These are phyloP conservation scores for Symmetrospora coprosmae DNA, from an alignment of 768 basidiomycete species.

Conservation along the genomic window DNA sequence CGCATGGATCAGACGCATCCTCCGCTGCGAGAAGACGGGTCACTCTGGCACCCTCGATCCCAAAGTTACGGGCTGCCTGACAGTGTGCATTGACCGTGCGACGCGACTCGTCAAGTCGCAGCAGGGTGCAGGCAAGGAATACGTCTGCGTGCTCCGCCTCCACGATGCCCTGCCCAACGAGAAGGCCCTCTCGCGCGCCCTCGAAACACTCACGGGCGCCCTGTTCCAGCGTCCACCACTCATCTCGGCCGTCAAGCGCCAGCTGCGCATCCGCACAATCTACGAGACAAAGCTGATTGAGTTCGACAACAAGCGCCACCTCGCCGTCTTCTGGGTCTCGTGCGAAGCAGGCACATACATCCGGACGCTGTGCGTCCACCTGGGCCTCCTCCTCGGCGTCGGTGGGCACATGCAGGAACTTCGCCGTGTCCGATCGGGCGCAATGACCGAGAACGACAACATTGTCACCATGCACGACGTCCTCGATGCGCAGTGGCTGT, in stretches of 20 bases:
- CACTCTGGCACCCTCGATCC: slow-evolving; percentile 98
- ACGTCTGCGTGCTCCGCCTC: slow-evolving; percentile 86
- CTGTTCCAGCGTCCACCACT: slow-evolving; percentile 97
- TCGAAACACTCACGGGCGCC: slow-evolving; percentile 93
- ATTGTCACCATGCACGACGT: slow-evolving; percentile 99
- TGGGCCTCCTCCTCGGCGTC: slow-evolving; percentile 83
- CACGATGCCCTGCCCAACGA: slow-evolving; percentile 70
- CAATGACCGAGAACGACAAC: slow-evolving; percentile 92
- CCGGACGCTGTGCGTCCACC: slow-evolving; percentile 90
- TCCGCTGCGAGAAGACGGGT: slow-evolving; percentile 94
- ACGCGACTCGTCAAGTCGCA: slow-evolving; percentile 96
- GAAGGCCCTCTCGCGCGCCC: slow-evolving; percentile 72
- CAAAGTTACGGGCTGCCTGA: slow-evolving; percentile 95
- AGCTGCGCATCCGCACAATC: slow-evolving; percentile 90
- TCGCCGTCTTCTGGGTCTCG: slow-evolving; percentile 95
- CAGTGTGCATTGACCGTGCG: slow-evolving; percentile 97
- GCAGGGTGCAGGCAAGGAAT: slow-evolving; percentile 94
- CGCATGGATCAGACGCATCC: slow-evolving; percentile 92
- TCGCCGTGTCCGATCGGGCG: slow-evolving; percentile 81
- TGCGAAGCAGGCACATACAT: slow-evolving; percentile 79
- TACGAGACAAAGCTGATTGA: slow-evolving; percentile 90
- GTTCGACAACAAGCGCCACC: slow-evolving; percentile 90
- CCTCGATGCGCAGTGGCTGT: slow-evolving; percentile 94
- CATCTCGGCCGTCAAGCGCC: slow-evolving; percentile 96
- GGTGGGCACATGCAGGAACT: slow-evolving; percentile 99